Evolutionary conservation across 345 rosid genomes (phyloP).

Genomic region (Melaleuca quinquenervia): DNA sequence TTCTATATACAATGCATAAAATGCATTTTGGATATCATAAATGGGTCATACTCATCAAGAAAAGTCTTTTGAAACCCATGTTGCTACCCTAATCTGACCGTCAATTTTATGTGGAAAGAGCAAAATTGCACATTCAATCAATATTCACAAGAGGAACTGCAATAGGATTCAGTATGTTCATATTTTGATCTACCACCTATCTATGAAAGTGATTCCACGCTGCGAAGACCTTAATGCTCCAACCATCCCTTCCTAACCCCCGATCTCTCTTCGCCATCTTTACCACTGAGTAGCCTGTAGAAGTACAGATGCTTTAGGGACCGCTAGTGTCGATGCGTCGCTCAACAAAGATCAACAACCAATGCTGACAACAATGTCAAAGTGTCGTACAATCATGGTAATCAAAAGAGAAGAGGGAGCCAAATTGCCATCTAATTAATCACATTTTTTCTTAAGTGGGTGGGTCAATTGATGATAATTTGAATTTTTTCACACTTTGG

Average conservation of each 20-base stretch:
- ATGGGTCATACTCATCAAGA: neutral
- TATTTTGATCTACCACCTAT: neutral
- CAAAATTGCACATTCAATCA: neutral
- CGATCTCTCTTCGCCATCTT: neutral
- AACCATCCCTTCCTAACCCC: neutral
- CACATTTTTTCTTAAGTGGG: neutral
- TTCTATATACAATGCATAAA: neutral
- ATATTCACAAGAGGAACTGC: neutral
- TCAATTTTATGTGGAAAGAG: neutral
- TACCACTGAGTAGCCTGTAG: neutral
- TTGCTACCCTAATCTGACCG: neutral
- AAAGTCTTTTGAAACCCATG: neutral
- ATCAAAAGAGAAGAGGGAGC: neutral
- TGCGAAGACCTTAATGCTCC: neutral
- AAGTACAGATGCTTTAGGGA: neutral
- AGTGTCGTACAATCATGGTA: neutral
- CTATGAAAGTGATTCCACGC: neutral
- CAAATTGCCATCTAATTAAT: neutral
- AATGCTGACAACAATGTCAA: neutral
- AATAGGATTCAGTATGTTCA: neutral
- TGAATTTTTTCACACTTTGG: neutral
- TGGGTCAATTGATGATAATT: neutral
- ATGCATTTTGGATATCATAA: neutral
- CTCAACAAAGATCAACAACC: neutral
- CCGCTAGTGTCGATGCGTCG: neutral